Percentiles rank a stretch among this genome's conserved stretches.
Conservation (phyloP, 208 protist genomes). For the Leishmania amazonensis region DNA sequence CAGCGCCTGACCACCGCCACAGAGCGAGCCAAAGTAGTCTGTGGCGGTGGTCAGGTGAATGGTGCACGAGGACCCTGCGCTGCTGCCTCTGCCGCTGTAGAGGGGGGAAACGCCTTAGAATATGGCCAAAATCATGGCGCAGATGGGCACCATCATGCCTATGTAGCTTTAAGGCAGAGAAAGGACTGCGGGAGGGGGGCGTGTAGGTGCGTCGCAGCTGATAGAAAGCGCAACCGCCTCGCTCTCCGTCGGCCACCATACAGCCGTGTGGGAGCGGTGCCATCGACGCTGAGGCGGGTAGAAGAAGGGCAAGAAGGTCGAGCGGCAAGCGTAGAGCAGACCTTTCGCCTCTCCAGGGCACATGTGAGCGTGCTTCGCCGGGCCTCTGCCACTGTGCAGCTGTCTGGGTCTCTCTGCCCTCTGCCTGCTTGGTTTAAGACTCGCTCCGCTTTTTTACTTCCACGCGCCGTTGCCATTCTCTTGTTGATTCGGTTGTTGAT, state of each 20-base stretch:
- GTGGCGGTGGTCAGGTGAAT: neutral
- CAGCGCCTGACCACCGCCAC: neutral
- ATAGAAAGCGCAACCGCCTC: neutral
- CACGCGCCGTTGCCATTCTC: neutral
- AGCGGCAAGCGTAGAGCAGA: neutral
- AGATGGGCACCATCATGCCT: conserved; percentile 30
- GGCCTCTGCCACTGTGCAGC: neutral
- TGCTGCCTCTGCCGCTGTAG: neutral
- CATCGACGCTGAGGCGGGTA: no score
- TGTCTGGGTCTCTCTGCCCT: neutral
- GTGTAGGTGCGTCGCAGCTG: neutral
- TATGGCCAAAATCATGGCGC: conserved; percentile 23
- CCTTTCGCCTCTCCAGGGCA: neutral
- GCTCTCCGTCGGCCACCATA: neutral
- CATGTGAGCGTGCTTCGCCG: neutral
- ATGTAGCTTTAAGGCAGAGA: conserved; percentile 7
- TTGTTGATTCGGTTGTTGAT: neutral
- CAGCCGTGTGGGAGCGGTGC: neutral
- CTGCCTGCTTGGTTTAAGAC: neutral
- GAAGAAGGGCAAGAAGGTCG: neutral
- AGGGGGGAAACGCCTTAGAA: neutral
- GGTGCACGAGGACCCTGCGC: neutral
- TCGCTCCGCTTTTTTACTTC: neutral
- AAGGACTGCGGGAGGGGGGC: neutral
- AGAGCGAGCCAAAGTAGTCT: no score